A percentile compares a stretch with the other conserved stretches of the same genome.
Conservation (phyloP, 2,329 filamentous ascomycete genomes). For the Madurella mycetomatis region DNA sequence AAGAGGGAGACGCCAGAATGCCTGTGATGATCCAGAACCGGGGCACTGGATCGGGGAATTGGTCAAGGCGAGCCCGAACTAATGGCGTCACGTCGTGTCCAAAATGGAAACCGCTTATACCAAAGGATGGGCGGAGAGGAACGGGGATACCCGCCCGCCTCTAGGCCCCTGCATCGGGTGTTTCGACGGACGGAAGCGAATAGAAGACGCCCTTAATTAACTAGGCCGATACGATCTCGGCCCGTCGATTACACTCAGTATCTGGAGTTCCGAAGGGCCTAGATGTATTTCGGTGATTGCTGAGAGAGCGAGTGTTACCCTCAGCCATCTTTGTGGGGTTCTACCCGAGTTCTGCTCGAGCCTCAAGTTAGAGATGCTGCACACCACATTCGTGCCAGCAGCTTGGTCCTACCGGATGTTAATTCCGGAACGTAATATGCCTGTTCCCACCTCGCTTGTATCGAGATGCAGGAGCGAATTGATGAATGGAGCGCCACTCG, state of each 20-base stretch:
- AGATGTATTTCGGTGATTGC: background rate
- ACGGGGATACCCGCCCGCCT: background rate
- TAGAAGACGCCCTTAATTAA: background rate
- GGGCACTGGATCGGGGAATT: too few relatives aligned
- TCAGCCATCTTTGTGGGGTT: background rate
- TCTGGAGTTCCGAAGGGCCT: background rate
- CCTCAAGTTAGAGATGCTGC: background rate
- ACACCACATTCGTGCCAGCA: slow-evolving; percentile 1
- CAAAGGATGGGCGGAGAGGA: background rate
- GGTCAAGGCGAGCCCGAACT: too few relatives aligned
- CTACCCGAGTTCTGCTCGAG: background rate
- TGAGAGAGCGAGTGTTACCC: background rate
- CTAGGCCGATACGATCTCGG: background rate
- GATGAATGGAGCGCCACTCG: slow-evolving; percentile 20
- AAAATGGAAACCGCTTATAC: too few relatives aligned
- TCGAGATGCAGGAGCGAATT: slow-evolving; percentile 18
- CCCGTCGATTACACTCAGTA: background rate
- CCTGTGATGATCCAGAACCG: too few relatives aligned
- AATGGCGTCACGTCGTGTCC: background rate
- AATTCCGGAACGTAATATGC: background rate
- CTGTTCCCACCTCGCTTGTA: background rate
- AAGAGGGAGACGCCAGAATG: too few relatives aligned
- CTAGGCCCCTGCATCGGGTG: too few relatives aligned
- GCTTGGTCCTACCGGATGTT: slow-evolving; percentile 5
- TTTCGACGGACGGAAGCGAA: background rate